phyloP scores from a whole-genome alignment of 768 basidiomycete species.

The Mycena maculata region DNA sequence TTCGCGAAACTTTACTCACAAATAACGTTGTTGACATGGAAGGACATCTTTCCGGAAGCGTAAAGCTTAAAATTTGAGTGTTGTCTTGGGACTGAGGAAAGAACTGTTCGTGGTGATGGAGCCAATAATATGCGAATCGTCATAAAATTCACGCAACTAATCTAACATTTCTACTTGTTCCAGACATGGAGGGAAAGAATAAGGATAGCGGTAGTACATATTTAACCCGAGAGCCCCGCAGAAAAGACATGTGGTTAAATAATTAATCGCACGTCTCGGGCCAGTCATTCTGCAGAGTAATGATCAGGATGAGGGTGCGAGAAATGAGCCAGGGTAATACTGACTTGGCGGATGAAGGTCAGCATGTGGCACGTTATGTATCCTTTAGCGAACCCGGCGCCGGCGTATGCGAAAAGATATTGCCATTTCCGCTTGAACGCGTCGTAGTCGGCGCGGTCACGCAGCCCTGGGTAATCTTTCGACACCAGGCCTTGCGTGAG shows the following conservation, averaged over 20 bases:
- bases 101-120: background rate
- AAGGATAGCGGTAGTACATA: conserved; percentile 34
- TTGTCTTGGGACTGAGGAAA: background rate
- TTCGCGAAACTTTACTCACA: background rate
- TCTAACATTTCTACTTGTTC: conserved; percentile 30
- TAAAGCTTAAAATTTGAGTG: conserved; percentile 9
- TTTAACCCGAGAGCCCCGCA: conserved; percentile 11
- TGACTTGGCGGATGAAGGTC: conserved; percentile 57
- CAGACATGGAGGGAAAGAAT: conserved; percentile 23
- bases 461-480: conserved; percentile 69
- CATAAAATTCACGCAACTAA: conserved; percentile 26
- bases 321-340: background rate
- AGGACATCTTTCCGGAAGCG: conserved; percentile 9
- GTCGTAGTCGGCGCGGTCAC: conserved; percentile 67
- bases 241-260: conserved; percentile 31
- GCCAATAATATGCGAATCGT: background rate
- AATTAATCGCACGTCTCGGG: conserved; percentile 63
- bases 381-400: conserved; percentile 81
- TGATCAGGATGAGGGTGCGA: background rate
- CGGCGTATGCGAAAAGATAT: conserved; percentile 86
- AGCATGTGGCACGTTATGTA: conserved; percentile 89
- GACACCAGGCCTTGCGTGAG: conserved; percentile 67
- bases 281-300: conserved; percentile 57
- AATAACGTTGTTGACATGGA: conserved; percentile 7
- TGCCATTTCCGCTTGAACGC: conserved; percentile 87